phyloP scores from a whole-genome alignment of 1,284 basidiomycete species.

The Polyporus tsugae region DNA sequence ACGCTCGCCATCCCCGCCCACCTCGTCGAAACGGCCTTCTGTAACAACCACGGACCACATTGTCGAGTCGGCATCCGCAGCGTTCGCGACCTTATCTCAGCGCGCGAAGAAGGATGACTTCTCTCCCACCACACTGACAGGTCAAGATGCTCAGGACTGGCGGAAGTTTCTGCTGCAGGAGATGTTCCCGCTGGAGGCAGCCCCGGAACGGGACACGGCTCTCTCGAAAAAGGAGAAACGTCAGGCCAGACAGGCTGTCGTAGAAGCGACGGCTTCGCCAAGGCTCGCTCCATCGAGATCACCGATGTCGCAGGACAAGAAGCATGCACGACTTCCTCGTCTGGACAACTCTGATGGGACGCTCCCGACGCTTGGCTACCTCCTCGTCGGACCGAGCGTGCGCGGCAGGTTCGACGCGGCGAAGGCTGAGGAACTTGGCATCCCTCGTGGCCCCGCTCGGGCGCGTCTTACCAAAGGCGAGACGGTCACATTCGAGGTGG shows the following conservation, averaged over 20 bases:
- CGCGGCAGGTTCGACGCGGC: conserved; percentile 88
- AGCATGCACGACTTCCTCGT: conserved; percentile 20
- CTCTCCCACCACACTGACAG: conserved; percentile 47
- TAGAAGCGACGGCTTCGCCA: background rate
- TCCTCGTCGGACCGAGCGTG: conserved; percentile 78
- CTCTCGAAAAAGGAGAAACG: conserved; percentile 18
- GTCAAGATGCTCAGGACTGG: conserved; percentile 59
- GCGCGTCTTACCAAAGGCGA: conserved; percentile 60
- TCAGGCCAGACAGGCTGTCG: conserved; percentile 8
- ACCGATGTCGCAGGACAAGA: conserved; percentile 1
- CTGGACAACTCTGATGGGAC: conserved; percentile 9
- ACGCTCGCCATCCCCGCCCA: conserved; percentile 35
- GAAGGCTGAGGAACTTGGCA: conserved; percentile 72
- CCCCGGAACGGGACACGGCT: conserved; percentile 24
- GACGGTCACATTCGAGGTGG: conserved; percentile 60
- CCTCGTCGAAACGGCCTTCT: conserved; percentile 49
- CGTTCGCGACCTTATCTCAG: conserved; percentile 1
- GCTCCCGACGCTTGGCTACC: conserved; percentile 52
- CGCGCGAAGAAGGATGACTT: conserved; percentile 38
- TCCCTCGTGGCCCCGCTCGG: conserved; percentile 65
- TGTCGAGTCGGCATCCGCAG: conserved; percentile 18
- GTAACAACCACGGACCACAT: conserved; percentile 24
- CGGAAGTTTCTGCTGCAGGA: conserved; percentile 54
- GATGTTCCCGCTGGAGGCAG: conserved; percentile 62
- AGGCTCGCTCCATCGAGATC: background rate